A percentile compares a stretch with the other conserved stretches of the same genome.
These are phyloP conservation scores for Chaetomiaceae sp. DNA, from an alignment of 2,329 filamentous ascomycete genomes.

Conservation along the genomic window DNA sequence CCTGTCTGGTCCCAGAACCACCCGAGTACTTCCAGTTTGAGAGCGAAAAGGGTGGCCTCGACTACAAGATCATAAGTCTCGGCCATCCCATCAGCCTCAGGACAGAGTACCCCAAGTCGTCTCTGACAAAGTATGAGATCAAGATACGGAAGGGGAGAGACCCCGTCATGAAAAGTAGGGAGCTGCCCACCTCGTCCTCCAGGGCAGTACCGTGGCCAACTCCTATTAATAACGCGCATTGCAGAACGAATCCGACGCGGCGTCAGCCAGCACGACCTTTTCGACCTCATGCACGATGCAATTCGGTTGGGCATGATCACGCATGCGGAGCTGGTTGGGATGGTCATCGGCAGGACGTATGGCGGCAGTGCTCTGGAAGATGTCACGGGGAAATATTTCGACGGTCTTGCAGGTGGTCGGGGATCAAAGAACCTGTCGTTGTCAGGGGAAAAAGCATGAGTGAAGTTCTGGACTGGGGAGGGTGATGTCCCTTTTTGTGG, in stretches of 20 bases:
- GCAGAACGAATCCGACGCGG: slow-evolving; percentile 27
- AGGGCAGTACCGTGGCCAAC: neutral
- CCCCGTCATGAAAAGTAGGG: slow-evolving; percentile 26
- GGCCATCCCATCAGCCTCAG: slow-evolving; percentile 27
- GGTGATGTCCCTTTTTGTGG: too few relatives aligned
- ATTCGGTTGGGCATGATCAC: slow-evolving; percentile 27
- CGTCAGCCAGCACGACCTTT: slow-evolving; percentile 27
- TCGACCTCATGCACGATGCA: slow-evolving; percentile 27
- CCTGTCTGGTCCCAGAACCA: slow-evolving; percentile 11
- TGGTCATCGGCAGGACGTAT: slow-evolving; percentile 25
- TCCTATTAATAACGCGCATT: neutral
- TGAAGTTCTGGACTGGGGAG: neutral
- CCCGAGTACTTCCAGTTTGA: slow-evolving; percentile 27
- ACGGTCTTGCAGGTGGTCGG: slow-evolving; percentile 16
- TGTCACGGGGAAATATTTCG: slow-evolving; percentile 27
- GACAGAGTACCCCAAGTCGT: slow-evolving; percentile 27
- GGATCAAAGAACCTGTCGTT: slow-evolving; percentile 14
- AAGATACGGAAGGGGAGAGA: slow-evolving; percentile 27
- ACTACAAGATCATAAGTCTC: slow-evolving; percentile 28
- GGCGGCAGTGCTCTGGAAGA: slow-evolving; percentile 26
- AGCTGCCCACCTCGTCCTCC: neutral
- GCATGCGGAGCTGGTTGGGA: slow-evolving; percentile 27
- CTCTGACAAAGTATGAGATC: slow-evolving; percentile 27
- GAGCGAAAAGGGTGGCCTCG: slow-evolving; percentile 23
- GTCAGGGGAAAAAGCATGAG: slow-evolving; percentile 10